These are phyloP conservation scores for Artemisia argyi DNA, from an alignment of 129 eudicot genomes.

Conservation along the genomic window DNA sequence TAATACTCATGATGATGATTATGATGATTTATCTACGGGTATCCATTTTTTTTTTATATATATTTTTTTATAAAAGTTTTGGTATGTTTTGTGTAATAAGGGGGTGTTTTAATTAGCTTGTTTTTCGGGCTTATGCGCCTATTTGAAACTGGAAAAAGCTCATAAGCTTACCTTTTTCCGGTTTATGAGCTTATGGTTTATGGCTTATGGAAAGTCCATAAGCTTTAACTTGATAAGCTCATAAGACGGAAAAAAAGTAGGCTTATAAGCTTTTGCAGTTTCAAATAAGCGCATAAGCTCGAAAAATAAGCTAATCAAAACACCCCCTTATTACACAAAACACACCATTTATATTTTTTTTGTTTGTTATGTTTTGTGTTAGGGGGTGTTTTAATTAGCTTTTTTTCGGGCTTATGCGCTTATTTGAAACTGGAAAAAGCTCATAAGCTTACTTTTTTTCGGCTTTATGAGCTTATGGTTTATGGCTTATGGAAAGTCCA, in stretches of 20 bases:
- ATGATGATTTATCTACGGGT: conserved; percentile 84
- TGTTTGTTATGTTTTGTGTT: not conserved
- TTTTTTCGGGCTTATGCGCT: not conserved
- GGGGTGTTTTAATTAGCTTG: not conserved
- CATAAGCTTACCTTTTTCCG: not conserved
- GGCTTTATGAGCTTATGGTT: not conserved
- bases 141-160: not conserved
- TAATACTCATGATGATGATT: conserved; percentile 58
- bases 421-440: not conserved
- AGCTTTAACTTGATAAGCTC: not conserved
- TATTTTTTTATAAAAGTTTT: not conserved
- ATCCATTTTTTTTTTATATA: not conserved
- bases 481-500: not conserved
- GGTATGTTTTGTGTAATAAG: not conserved
- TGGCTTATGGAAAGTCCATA: not conserved
- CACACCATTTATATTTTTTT: too few species aligned
- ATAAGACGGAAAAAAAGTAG: not conserved
- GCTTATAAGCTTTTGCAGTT: not conserved
- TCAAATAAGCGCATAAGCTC: not conserved
- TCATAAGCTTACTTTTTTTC: not conserved
- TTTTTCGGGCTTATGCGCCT: not conserved
- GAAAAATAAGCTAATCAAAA: not conserved
- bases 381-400: not conserved
- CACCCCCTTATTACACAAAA: not conserved
- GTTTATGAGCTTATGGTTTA: conserved; percentile 1